Evolutionary conservation across 257 asterid genomes (phyloP), one percentile per base, ranked within the genome.

Genomic region (Solanum chilense): DNA sequence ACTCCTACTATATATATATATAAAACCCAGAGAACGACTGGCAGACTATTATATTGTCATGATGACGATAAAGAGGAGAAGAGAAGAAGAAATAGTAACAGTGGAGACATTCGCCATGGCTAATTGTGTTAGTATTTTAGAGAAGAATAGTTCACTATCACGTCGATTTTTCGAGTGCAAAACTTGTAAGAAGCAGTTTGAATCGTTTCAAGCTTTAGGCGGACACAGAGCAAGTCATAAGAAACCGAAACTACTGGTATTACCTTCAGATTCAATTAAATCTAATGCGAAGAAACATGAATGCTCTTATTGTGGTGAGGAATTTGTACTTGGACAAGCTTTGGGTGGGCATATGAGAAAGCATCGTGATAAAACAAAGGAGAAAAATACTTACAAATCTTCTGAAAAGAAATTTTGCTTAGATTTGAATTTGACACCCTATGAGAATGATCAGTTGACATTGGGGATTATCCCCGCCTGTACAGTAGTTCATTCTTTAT

Each of bases 181-280:
- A 84, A 89, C 93, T 41, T 91, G 93, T 81, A 85, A 82, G 44
- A 89, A 81, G 52, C 25, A 52, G 23, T 91, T 89, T 29, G 80
- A 56, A 14, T 56, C 91, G 2, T 91, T 91, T 25, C 93, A 91
- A 73, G 93, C 93, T 0, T 86, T 91, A 0, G 93, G 93, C 21
- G 93, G 93, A 3, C 93, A 91, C 52, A 69, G 90, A 87, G 90
- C 91, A 18, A 91, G 91, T 74, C 91, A 91, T 77, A 89, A 89
- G 78, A 89, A 77, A 86, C 86, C 88, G 5, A 87, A 49, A 66
- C n/a, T 86, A 66, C 6, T 86, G 66, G 14, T 8, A 29, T 27
- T 37, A 15, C 16, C 5, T 1, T 35, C 18, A 47, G 66, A 45
- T 78, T 31, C 23, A 12, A 25, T 86, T 56, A 78, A 78, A 47